Base-by-base conservation (phyloP, 371 early-diverging fungal species). In the Mucor lusitanicus region DNA sequence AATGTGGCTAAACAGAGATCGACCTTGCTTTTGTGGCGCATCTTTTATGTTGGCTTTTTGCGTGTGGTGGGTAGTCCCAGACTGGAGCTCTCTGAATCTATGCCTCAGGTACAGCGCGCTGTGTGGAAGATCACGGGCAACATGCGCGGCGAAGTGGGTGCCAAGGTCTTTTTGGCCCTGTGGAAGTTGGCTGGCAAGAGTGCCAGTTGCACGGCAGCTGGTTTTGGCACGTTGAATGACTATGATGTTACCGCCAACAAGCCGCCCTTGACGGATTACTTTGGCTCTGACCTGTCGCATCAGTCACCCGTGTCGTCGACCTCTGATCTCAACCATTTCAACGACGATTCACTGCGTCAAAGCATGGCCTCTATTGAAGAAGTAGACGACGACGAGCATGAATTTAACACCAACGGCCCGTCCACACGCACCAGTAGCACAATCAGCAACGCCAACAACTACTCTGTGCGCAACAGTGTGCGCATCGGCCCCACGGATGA, bases 91-190 rank as follows among this genome's bases (percentile, higher is more conserved):
- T 86, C 88, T 59, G 64, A 75, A 25, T 85, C 84, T 62, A 71
- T 79, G 27, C 87, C 90, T 6, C 90, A 88, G 64, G 71, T 73
- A 6, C 84, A 87, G 48, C 82, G 90, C 7, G 84, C 87, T 0
- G 79, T 86, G 3, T 83, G 85, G 79, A 82, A 88, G 46, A 73
- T 92, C 27, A 82, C 82, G 13, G 87, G 85, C 12, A 90, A 91
- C 65, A 81, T 88, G 63, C 83, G 87, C 25, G 87, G 86, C 8
- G 72, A 67, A 7, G 82, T 82, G 12, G 93, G 87, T 21, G 87
- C 85, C 1, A 84, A 84, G 54, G 40, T 86, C 19, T 72, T 91
- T 35, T 66, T 81, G 40, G 62, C 57, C 0, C 66, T 89, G 39
- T 92, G 93, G 93, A 71, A 80, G 3, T 27, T 79, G 50, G 76